Evolutionary conservation across 768 basidiomycete genomes (phyloP), one percentile per base, ranked within the genome.

Genomic region (Lepiota brunneoincarnata): DNA sequence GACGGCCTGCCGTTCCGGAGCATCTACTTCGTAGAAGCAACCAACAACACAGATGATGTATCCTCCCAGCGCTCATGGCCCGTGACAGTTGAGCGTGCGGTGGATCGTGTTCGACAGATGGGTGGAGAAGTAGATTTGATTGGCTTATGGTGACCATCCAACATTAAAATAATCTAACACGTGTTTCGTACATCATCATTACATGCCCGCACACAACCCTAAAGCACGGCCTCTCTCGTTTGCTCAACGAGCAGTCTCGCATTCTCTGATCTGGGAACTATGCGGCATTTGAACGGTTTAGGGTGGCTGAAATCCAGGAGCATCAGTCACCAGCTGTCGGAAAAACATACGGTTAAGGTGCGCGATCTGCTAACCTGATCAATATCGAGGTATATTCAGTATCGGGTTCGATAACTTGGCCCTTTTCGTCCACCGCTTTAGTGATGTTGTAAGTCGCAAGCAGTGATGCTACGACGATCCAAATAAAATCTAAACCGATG

Each of bases 21-120:
- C 64, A 69, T 80, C 23, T 90, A 91, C 63, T 83, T 90, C 55
- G 64, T 86, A 10, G 89, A 91, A 67, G 68, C 88, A 14, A 68
- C 68, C 49, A 56, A 60, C 34, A 36, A 24, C 7, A 20, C 34
- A 23, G 54, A 55, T 3, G 47, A 51, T 28, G 48, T 5, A 48
- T 24, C 43, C 35, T 21, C 14, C 46, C 23, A 48, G 24, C 45
- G 23, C 34, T n/a, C 43, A 36, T 51, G 54, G 55, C 41, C 28
- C 15, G 49, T 17, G 11, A 77, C 77, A 76, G 58, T 59, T 34
- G 55, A 58, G 46, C 64, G 68, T 17, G 59, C 82, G 18, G 67
- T 71, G 24, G 60, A 63, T 34, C 72, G 68, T 18, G 63, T 76
- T 6, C 58, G 68, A 26, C 69, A 69, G 28, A 58, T 57, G 45